phyloP scores from a whole-genome alignment of 2,329 filamentous ascomycete species.

The Tolypocladium inflatum region DNA sequence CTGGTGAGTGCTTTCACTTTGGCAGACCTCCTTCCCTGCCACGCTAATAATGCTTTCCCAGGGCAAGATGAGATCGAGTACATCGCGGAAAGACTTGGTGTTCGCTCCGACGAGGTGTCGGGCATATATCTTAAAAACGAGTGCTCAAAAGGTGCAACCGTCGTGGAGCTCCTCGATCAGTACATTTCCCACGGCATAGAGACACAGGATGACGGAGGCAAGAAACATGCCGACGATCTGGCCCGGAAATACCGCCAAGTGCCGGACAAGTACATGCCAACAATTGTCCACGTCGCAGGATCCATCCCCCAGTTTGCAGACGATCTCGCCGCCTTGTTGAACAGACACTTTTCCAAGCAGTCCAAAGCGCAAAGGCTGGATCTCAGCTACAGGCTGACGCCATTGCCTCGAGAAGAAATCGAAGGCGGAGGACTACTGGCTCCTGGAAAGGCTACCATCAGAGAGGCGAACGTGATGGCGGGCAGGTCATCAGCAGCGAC shows the following conservation, averaged over 20 bases:
- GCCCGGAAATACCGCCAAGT: conserved; percentile 29
- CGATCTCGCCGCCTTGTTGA: conserved; percentile 31
- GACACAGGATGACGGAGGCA: conserved; percentile 17
- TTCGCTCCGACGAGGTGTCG: conserved; percentile 30
- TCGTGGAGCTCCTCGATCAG: conserved; percentile 32
- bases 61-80: conserved; percentile 31
- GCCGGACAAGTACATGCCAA: conserved; percentile 31
- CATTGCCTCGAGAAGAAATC: conserved; percentile 15
- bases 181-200: conserved; percentile 28
- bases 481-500: not conserved
- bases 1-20: conserved; percentile 13
- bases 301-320: conserved; percentile 22
- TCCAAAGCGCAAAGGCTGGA: conserved; percentile 24
- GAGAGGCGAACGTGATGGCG: not conserved
- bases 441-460: not conserved
- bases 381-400: conserved; percentile 28
- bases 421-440: conserved; percentile 1
- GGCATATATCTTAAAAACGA: conserved; percentile 28
- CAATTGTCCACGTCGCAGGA: conserved; percentile 30
- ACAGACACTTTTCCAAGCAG: conserved; percentile 31
- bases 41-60: conserved; percentile 2
- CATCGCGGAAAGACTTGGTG: conserved; percentile 32
- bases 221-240: conserved; percentile 22
- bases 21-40: not conserved
- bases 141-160: conserved; percentile 28